phyloP scores from a whole-genome alignment of 352 stramenopile genomes.

The Phytopythium vexans region DNA sequence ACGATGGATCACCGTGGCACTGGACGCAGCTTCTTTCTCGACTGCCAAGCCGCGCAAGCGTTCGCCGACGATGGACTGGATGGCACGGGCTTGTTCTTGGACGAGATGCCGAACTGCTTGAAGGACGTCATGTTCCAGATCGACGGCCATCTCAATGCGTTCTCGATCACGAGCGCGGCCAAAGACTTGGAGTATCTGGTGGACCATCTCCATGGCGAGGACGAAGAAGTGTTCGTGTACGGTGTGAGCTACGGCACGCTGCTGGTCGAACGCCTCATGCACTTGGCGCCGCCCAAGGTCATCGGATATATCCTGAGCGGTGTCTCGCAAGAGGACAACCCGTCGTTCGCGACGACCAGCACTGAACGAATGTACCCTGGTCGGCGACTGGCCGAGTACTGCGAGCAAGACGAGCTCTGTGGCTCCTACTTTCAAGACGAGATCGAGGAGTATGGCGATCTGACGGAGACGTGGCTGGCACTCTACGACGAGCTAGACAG shows the following conservation, averaged over 20 bases:
- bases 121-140: slow-evolving; percentile 34
- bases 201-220: slow-evolving; percentile 7
- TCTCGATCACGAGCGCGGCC: slow-evolving; percentile 38
- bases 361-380: not conserved
- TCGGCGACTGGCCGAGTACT: not conserved
- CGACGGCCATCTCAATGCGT: slow-evolving; percentile 29
- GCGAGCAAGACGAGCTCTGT: slow-evolving; percentile 1
- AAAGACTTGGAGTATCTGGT: slow-evolving; percentile 30
- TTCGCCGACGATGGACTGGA: slow-evolving; percentile 10
- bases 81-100: slow-evolving; percentile 13
- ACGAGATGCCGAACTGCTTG: slow-evolving; percentile 28
- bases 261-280: slow-evolving; percentile 24
- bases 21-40: slow-evolving; percentile 33
- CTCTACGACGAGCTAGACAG: slow-evolving; percentile 2
- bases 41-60: slow-evolving; percentile 38
- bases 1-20: slow-evolving; percentile 58
- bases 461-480: not conserved
- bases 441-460: not conserved
- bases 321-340: slow-evolving; percentile 5
- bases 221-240: slow-evolving; percentile 21
- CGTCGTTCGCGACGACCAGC: not conserved
- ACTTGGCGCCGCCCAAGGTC: slow-evolving; percentile 19
- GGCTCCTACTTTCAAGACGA: slow-evolving; percentile 3
- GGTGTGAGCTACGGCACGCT: slow-evolving; percentile 34
- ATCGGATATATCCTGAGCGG: slow-evolving; percentile 31